Evolutionary conservation across 768 basidiomycete genomes (phyloP).

Genomic region (Dentipellis fragilis): DNA sequence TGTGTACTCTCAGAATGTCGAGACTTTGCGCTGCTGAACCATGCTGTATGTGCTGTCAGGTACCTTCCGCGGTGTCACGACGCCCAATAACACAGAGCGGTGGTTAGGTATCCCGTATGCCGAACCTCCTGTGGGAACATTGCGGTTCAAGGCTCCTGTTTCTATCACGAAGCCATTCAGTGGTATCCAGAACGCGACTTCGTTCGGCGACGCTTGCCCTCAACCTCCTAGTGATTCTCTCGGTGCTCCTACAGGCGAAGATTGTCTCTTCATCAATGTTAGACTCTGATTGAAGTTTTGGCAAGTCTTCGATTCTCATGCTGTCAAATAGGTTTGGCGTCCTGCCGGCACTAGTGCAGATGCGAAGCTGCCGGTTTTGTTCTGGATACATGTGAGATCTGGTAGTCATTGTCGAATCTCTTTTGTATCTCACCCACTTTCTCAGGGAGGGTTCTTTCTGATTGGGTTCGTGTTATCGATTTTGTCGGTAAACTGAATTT

Average conservation of each 20-base stretch:
- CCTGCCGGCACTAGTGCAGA: conserved; percentile 16
- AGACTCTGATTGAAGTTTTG: conserved; percentile 1
- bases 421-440: not conserved
- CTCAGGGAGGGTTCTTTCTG: conserved; percentile 42
- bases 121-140: not conserved
- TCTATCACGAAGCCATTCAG: conserved; percentile 23
- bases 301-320: not conserved
- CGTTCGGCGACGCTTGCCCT: conserved; percentile 48
- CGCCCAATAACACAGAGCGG: not conserved
- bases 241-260: conserved; percentile 37
- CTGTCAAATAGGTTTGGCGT: conserved; percentile 19
- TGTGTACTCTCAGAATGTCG: too few species aligned
- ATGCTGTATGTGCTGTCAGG: not conserved
- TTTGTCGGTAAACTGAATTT: conserved; percentile 18
- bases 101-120: not conserved
- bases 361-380: conserved; percentile 21
- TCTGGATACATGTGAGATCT: conserved; percentile 25
- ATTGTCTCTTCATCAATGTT: conserved; percentile 47
- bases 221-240: conserved; percentile 28
- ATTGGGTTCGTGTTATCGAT: conserved; percentile 30
- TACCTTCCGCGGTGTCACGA: not conserved
- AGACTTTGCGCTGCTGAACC: not conserved
- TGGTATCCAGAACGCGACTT: conserved; percentile 30
- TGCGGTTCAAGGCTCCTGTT: conserved; percentile 42
- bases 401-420: too few species aligned